Conservation (phyloP, 164 flowering plant genomes). For the Magnolia changhungtana region DNA sequence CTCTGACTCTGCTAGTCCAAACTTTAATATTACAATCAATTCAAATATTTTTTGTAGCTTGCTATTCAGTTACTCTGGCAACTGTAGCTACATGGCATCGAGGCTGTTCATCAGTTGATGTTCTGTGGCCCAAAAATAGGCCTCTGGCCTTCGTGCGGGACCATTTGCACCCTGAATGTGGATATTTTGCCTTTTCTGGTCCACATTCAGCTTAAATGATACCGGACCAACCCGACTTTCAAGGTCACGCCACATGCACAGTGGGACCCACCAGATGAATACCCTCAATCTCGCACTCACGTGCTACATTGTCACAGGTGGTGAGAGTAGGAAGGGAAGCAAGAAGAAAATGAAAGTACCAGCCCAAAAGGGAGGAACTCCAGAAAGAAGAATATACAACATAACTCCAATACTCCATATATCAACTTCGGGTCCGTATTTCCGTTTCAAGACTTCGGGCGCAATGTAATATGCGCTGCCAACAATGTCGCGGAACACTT, state of each 20-base stretch:
- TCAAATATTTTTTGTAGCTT: background rate
- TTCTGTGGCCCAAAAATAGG: background rate
- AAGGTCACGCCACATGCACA: no score
- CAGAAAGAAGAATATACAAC: constrained; percentile 69
- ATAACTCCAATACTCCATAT: constrained; percentile 88
- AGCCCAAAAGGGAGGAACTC: constrained; percentile 93
- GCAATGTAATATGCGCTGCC: constrained; percentile 91
- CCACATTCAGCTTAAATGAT: no score
- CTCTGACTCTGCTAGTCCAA: constrained; percentile 58
- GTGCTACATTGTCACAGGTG: background rate
- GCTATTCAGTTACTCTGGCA: background rate
- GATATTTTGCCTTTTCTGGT: no score
- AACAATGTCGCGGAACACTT: constrained; percentile 64
- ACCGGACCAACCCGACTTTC: no score
- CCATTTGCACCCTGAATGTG: no score
- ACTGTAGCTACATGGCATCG: background rate
- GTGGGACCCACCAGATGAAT: no score
- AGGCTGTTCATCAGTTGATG: background rate
- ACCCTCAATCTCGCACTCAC: no score
- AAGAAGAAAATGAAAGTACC: constrained; percentile 31
- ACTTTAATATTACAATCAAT: background rate
- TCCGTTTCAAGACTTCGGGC: constrained; percentile 81
- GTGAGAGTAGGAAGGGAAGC: background rate
- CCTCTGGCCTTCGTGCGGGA: no score
- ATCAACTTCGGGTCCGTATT: constrained; percentile 81